Evolutionary conservation across 495 filamentous ascomycete genomes (phyloP).

Genomic region (Penicillium desertorum): DNA sequence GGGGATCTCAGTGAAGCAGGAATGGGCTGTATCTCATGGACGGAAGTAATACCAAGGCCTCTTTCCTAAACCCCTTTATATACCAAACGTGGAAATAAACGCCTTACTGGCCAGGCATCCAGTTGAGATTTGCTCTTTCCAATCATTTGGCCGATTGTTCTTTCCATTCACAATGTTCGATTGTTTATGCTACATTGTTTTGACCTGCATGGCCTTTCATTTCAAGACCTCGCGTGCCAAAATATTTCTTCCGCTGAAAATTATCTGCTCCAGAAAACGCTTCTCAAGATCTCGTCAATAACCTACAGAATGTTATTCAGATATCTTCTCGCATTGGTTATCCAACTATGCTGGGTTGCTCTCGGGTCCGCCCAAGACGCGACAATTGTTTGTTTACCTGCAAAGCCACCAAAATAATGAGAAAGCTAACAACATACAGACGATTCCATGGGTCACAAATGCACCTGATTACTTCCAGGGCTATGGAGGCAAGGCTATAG

Average conservation of each 20-base stretch:
- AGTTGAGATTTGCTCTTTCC: background rate
- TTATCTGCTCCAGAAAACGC: background rate
- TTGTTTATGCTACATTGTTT: background rate
- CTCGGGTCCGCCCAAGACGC: background rate
- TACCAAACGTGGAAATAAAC: background rate
- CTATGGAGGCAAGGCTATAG: constrained; percentile 6
- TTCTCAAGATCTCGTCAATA: background rate
- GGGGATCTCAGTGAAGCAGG: constrained; percentile 1
- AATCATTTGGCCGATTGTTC: background rate
- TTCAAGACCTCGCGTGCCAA: background rate
- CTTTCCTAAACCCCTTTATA: background rate
- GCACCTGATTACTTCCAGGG: constrained; percentile 9
- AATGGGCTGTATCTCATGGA: constrained; percentile 1
- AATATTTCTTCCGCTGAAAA: too few relatives aligned
- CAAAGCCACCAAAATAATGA: background rate
- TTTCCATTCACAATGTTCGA: background rate
- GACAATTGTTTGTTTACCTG: constrained; percentile 6
- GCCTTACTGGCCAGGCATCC: background rate
- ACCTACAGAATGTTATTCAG: background rate
- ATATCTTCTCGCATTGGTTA: background rate
- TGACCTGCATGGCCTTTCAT: background rate
- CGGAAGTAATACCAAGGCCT: background rate
- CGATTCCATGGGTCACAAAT: constrained; percentile 5
- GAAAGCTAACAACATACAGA: constrained; percentile 2
- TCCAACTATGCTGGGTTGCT: constrained; percentile 7